phyloP scores from a whole-genome alignment of 371 early-diverging fungal genomes.

The Mucor mucedo region DNA sequence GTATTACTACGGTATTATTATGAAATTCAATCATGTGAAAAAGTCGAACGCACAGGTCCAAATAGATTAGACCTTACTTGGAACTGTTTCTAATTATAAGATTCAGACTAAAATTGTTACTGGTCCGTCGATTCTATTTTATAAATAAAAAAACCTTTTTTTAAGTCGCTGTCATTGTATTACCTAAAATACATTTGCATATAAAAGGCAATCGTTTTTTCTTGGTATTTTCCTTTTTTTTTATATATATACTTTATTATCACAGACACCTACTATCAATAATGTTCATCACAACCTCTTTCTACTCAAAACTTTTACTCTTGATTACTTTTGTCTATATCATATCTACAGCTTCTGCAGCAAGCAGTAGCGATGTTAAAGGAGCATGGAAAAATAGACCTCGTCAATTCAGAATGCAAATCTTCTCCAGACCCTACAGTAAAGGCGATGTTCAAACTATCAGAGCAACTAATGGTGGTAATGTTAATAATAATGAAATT shows the following conservation, averaged over 20 bases:
- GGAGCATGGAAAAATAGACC: constrained; percentile 28
- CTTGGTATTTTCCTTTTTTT: neutral
- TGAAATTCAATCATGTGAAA: neutral
- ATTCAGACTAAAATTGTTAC: neutral
- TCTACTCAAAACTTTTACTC: neutral
- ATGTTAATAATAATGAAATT: neutral
- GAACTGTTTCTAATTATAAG: neutral
- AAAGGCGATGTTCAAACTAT: constrained; percentile 29
- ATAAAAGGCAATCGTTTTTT: neutral
- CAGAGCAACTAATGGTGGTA: constrained; percentile 25
- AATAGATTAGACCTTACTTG: neutral
- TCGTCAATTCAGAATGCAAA: constrained; percentile 33
- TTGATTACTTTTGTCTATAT: neutral
- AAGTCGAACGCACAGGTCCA: neutral
- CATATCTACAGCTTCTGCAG: neutral
- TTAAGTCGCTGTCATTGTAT: neutral
- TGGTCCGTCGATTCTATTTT: neutral
- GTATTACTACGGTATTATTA: too few species aligned
- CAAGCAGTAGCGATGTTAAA: constrained; percentile 6
- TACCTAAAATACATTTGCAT: neutral
- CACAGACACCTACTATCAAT: neutral
- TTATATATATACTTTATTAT: neutral
- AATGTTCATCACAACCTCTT: neutral
- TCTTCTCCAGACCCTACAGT: constrained; percentile 28
- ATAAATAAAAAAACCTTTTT: neutral